Conservation (phyloP, 345 rosid genomes). For the Ricinus communis region DNA sequence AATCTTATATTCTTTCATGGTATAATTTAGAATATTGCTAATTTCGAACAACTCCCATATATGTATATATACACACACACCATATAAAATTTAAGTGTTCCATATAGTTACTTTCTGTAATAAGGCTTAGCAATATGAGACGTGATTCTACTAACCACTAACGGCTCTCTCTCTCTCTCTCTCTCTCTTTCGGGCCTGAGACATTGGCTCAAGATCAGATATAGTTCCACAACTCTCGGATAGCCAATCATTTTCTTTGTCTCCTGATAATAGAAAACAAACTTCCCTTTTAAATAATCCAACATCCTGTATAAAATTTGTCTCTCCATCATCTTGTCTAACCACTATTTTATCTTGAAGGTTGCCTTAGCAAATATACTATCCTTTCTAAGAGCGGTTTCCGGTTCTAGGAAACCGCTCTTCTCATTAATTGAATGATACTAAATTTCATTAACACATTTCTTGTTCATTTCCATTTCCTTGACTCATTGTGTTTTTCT, state of each 20-base stretch:
- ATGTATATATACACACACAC: too few species aligned
- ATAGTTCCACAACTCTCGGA: slow-evolving; percentile 21
- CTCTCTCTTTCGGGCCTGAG: too few species aligned
- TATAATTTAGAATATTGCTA: too few species aligned
- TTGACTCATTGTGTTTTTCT: not conserved
- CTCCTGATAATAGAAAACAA: not conserved
- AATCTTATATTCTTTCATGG: too few species aligned
- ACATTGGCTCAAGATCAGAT: not conserved
- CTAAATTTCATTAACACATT: not conserved
- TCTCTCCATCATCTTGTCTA: not conserved
- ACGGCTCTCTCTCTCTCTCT: too few species aligned
- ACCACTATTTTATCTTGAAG: not conserved
- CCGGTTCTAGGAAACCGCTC: slow-evolving; percentile 38
- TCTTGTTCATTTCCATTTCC: not conserved
- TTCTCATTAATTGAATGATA: not conserved
- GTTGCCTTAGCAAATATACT: not conserved
- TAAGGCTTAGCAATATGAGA: too few species aligned
- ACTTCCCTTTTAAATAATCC: not conserved
- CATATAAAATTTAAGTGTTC: too few species aligned
- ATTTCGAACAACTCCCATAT: too few species aligned
- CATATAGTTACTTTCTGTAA: too few species aligned
- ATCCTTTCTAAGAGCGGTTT: slow-evolving; percentile 34
- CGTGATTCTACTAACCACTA: not conserved
- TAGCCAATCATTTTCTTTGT: slow-evolving; percentile 3
- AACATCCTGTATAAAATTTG: not conserved